These are phyloP conservation scores for Senecio squalidus DNA, from an alignment of 140 eudicot species.

Conservation along the genomic window DNA sequence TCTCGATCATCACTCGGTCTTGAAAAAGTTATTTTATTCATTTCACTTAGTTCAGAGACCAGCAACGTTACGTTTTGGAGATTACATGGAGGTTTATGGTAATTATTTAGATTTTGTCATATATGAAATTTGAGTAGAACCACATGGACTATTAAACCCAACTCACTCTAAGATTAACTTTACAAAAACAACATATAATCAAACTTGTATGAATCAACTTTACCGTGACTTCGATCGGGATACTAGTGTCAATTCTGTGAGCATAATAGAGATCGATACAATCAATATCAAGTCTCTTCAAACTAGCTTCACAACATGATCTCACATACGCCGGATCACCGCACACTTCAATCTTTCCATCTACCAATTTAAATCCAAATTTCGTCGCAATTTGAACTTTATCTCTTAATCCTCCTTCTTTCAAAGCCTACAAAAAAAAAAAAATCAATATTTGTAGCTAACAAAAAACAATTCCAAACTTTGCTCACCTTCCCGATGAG, in stretches of 20 bases:
- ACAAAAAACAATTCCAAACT: not conserved
- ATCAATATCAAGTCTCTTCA: constrained; percentile 58
- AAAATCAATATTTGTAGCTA: not conserved
- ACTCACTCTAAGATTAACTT: no score
- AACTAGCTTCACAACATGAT: constrained; percentile 56
- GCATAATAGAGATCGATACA: constrained; percentile 53
- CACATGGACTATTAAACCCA: no score
- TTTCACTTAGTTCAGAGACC: no score
- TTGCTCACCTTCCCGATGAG: constrained; percentile 62
- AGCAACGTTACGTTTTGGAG: no score
- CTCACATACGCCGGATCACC: constrained; percentile 61
- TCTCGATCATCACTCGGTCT: no score
- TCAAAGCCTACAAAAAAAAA: constrained; percentile 42
- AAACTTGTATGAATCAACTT: no score
- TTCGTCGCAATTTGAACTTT: constrained; percentile 52
- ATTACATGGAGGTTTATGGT: no score
- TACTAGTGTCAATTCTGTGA: constrained; percentile 47
- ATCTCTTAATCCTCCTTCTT: constrained; percentile 41
- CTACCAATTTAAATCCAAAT: constrained; percentile 29
- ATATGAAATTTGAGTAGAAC: no score
- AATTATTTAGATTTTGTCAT: no score
- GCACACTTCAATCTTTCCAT: constrained; percentile 20
- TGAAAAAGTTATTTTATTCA: no score
- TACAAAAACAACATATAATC: no score
- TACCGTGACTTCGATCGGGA: constrained; percentile 71